A percentile compares a stretch with the other conserved stretches of the same genome.
These are phyloP conservation scores for Phaeosphaeriaceae sp. DNA, from an alignment of 2,329 filamentous ascomycete species.

Conservation along the genomic window DNA sequence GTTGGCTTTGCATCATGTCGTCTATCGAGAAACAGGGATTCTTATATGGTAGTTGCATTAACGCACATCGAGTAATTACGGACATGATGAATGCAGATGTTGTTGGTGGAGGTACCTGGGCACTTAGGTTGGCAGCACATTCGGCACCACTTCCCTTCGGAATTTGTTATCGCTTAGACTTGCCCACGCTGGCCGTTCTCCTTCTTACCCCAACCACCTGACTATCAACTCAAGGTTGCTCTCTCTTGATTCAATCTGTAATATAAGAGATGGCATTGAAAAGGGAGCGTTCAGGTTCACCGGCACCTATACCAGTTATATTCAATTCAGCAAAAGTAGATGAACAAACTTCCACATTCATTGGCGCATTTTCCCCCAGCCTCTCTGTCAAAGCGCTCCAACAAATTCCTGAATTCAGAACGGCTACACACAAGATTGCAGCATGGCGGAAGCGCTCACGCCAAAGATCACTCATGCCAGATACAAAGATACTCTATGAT, in stretches of 20 bases:
- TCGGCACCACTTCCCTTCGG: conserved; percentile 16
- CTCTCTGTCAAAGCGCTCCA: conserved; percentile 52
- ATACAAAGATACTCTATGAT: conserved; percentile 48
- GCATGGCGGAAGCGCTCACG: conserved; percentile 58
- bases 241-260: conserved; percentile 1
- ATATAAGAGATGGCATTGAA: conserved; percentile 38
- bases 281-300: conserved; percentile 30
- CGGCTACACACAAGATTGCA: conserved; percentile 58
- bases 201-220: conserved; percentile 6
- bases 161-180: conserved; percentile 14
- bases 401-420: conserved; percentile 50
- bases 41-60: neutral
- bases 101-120: conserved; percentile 1
- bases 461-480: conserved; percentile 53
- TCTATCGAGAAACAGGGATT: neutral
- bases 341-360: conserved; percentile 60
- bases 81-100: conserved; percentile 1
- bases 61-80: neutral
- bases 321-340: conserved; percentile 55
- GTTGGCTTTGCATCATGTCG: too few species aligned
- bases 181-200: conserved; percentile 8
- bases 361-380: conserved; percentile 57
- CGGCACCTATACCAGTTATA: conserved; percentile 33
- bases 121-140: neutral
- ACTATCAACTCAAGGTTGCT: conserved; percentile 1